Evolutionary conservation across 2,329 filamentous ascomycete genomes (phyloP).

Genomic region (Phialophora expanda): DNA sequence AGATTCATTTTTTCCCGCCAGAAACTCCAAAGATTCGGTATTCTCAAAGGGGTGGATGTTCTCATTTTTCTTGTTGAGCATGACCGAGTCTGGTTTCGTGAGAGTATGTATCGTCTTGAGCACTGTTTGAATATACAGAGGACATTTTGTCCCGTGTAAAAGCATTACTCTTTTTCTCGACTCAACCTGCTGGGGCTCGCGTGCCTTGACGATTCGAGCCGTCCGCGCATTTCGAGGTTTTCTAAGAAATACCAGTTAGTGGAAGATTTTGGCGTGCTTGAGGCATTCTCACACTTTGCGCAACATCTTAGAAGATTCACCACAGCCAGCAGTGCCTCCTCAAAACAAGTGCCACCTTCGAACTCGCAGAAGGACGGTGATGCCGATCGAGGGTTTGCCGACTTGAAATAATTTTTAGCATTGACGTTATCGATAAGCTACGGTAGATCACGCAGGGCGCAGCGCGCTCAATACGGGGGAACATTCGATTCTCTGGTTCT

Average conservation of each 20-base stretch:
- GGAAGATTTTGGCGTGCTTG: neutral
- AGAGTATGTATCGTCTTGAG: slow-evolving; percentile 83
- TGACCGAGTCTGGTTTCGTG: slow-evolving; percentile 81
- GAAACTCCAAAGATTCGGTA: slow-evolving; percentile 85
- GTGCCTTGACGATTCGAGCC: slow-evolving; percentile 91
- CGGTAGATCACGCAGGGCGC: neutral
- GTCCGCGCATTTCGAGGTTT: slow-evolving; percentile 84
- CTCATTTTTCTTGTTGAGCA: slow-evolving; percentile 96
- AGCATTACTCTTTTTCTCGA: slow-evolving; percentile 90
- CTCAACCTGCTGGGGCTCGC: slow-evolving; percentile 85
- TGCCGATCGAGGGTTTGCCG: neutral
- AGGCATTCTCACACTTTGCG: slow-evolving; percentile 50
- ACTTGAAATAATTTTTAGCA: slow-evolving; percentile 1
- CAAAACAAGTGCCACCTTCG: neutral
- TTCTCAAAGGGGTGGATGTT: slow-evolving; percentile 92
- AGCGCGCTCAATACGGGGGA: neutral
- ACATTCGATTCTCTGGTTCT: neutral
- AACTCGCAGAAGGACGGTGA: neutral
- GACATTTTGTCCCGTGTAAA: slow-evolving; percentile 84
- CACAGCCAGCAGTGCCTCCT: neutral
- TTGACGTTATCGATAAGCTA: neutral
- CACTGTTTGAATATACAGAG: slow-evolving; percentile 79
- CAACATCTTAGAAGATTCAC: slow-evolving; percentile 46
- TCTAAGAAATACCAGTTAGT: slow-evolving; percentile 16
- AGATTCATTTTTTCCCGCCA: slow-evolving; percentile 94